Evolutionary conservation across 2,329 filamentous ascomycete species (phyloP), one percentile per base, ranked within the genome.

Genomic region (Aspergillus sp.): DNA sequence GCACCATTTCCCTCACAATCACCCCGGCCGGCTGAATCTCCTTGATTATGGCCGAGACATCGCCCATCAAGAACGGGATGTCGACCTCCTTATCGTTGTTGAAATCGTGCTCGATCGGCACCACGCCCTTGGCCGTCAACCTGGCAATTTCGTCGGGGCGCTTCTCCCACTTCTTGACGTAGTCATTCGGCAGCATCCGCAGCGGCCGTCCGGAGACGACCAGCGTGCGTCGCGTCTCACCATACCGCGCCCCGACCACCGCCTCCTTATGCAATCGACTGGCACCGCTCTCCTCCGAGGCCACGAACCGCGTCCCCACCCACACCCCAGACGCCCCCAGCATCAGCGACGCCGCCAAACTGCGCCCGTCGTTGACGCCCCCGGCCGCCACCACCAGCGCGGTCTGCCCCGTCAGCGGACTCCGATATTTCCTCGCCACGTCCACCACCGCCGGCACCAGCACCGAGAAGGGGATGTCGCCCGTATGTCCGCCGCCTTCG

Each of bases 271-370:
- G 93, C 79, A 87, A 80, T 67, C 89, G 83, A 73, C 88, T 90
- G 70, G 91, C 93, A 16, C 88, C 89, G 0, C 92, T 92, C 79
- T 97, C 94, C 36, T 81, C 82, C 9, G 86, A 87, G 1, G 94
- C 93, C 16, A 97, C 91, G 75, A 97, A 97, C 20, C 94, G 83
- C 61, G 94, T 97, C 29, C 94, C 94, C 1, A 98, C 93, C 94
- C 94, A 98, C 1, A 96, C 94, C 11, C 91, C 94, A 3, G 84
- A 82, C 1, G 93, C 94, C 16, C 94, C 94, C 71, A 95, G 90
- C 87, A 96, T 94, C 74, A 98, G 79, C 62, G 87, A 88, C 59
- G 87, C 87, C 0, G 94, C 94, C 57, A 98, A 80, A 55, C 89
- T 88, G 16, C 92, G 84, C 1, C 94, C 94, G 71, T 95, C 90